A percentile compares a stretch with the other conserved stretches of the same genome.
Evolutionary conservation across 805 yeast species (phyloP).

Genomic region (Ogataea allantospora): DNA sequence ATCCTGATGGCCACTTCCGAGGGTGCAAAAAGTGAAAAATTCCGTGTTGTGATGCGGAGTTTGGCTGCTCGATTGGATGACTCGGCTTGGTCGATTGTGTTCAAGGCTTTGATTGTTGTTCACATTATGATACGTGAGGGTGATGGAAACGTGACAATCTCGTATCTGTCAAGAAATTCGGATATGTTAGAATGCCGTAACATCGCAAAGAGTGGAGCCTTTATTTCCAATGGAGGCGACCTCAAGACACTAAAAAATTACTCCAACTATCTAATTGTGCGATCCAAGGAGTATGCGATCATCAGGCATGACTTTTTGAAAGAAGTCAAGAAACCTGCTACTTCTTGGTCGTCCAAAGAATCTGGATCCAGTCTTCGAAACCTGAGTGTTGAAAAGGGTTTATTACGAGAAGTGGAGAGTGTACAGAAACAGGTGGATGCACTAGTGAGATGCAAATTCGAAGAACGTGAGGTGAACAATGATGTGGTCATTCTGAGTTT

Average conservation of each 20-base stretch:
- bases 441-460: conserved; percentile 68
- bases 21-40: conserved; percentile 49
- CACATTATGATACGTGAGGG: conserved; percentile 96
- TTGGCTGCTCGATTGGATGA: conserved; percentile 65
- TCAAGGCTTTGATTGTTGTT: conserved; percentile 76
- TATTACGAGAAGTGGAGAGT: conserved; percentile 79
- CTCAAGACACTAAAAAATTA: conserved; percentile 61
- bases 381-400: conserved; percentile 71
- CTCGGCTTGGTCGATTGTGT: conserved; percentile 88
- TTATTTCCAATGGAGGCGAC: conserved; percentile 44
- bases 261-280: conserved; percentile 62
- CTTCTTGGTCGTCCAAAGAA: conserved; percentile 37
- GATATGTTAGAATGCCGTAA: conserved; percentile 56
- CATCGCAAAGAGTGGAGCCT: conserved; percentile 30
- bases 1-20: conserved; percentile 68
- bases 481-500: conserved; percentile 84
- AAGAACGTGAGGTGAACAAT: conserved; percentile 78
- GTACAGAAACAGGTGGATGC: conserved; percentile 80
- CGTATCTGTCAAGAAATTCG: conserved; percentile 60
- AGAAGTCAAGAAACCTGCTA: conserved; percentile 44
- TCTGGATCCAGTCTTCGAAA: conserved; percentile 61
- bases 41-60: conserved; percentile 66
- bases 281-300: conserved; percentile 67
- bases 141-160: conserved; percentile 68
- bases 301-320: conserved; percentile 76